These are phyloP conservation scores for Dendrobium officinale DNA, from an alignment of 106 monocot genomes.

Conservation along the genomic window DNA sequence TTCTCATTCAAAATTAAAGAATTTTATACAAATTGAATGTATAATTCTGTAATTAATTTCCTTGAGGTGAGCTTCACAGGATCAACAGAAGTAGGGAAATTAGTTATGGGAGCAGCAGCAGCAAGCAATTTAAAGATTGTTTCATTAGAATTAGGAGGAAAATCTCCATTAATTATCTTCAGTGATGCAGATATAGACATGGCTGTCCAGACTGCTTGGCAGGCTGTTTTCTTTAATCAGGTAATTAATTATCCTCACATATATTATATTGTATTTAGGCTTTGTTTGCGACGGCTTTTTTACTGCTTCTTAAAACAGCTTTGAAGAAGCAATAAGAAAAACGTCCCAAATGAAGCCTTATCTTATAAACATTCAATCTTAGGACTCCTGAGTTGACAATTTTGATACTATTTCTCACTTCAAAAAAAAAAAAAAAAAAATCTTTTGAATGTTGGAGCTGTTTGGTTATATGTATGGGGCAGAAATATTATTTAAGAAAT, in stretches of 20 bases:
- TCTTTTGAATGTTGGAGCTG: too few relatives aligned
- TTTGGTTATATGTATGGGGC: too few relatives aligned
- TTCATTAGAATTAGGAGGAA: slow-evolving; percentile 47
- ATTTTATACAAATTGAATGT: not conserved
- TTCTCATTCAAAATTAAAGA: not conserved
- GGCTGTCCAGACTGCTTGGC: slow-evolving; percentile 24
- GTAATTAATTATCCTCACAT: not conserved
- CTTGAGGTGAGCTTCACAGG: slow-evolving; percentile 45
- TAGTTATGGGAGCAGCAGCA: slow-evolving; percentile 46
- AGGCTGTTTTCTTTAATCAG: slow-evolving; percentile 39
- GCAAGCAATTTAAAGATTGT: slow-evolving; percentile 51
- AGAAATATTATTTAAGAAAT: too few relatives aligned
- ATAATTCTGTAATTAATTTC: not conserved
- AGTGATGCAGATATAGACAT: slow-evolving; percentile 42
- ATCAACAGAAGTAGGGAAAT: slow-evolving; percentile 41
- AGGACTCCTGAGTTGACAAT: too few relatives aligned
- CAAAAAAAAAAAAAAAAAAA: too few relatives aligned
- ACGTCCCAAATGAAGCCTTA: too few relatives aligned
- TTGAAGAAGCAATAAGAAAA: too few relatives aligned
- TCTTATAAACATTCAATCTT: too few relatives aligned
- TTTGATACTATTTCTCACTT: not conserved
- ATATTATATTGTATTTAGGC: too few relatives aligned
- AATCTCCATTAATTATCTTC: slow-evolving; percentile 44
- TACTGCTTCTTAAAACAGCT: too few relatives aligned
- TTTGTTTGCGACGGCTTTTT: too few relatives aligned